Evolutionary conservation across 2,329 filamentous ascomycete genomes (phyloP), one percentile per base, ranked within the genome.

Genomic region (Ceratocystiopsis minuta): DNA sequence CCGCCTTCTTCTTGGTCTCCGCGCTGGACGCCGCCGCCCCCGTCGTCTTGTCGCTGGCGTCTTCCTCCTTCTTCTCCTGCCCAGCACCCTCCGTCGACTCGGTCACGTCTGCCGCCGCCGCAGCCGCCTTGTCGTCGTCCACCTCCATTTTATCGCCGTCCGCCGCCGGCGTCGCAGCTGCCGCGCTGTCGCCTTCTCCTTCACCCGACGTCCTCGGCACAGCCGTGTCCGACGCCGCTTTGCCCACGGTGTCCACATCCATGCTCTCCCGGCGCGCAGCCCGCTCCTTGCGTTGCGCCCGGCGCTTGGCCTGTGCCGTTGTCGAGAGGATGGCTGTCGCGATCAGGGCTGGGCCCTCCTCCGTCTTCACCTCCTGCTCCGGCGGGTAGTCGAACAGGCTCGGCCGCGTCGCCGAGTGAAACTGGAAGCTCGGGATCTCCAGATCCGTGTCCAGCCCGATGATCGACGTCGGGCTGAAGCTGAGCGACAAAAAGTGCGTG

Each of bases 311-410:
- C 60, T 96, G 90, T 2, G 88, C 88, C 2, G 90, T 98, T 4
- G 92, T 98, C 3, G 88, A 96, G 16, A 98, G 68, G 36, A 98
- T 85, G 18, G 92, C 90, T 11, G 90, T 95, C 51, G 92, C 90
- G 50, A 98, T 84, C 60, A 94, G 76, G 47, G 93, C 84, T 0
- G 87, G 87, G 0, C 85, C 85, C 57, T 96, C 88, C 55, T 96
- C 88, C 1, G 83, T 64, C 70, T 96, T 96, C 54, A 92, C 79
- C 58, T 96, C 87, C 53, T 92, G 84, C 61, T 96, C 88, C 1
- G 90, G 92, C 32, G 90, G 90, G 55, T 98, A 98, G 61, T 98
- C 90, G 55, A 98, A 98, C 51, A 95, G 72, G 58, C 87, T 96
- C 41, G 88, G 88, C 45, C 86, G 78, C 12, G 88, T 92, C 52